phyloP scores from a whole-genome alignment of 164 flowering plant species.

The Nymphaea colorata region DNA sequence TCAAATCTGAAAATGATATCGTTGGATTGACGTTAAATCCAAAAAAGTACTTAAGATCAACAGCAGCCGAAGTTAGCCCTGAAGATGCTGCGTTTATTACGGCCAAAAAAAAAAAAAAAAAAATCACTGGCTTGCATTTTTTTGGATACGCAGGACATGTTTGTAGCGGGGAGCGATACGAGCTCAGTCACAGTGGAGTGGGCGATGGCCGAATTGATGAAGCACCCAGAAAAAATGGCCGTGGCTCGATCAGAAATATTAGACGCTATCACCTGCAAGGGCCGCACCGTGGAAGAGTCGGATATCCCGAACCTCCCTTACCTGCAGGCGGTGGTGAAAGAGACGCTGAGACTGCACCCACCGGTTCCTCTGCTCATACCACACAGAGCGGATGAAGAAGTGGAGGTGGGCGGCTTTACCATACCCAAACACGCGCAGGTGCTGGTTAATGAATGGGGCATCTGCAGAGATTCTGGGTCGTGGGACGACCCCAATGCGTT shows the following conservation, averaged over 20 bases:
- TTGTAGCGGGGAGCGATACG: conserved; percentile 12
- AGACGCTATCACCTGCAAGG: not conserved
- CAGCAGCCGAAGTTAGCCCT: no score
- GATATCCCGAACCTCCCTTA: conserved; percentile 10
- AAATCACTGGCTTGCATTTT: not conserved
- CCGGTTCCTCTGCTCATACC: conserved; percentile 11
- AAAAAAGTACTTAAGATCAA: no score
- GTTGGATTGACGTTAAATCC: no score
- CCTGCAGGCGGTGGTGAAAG: conserved; percentile 15
- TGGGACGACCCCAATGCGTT: conserved; percentile 12
- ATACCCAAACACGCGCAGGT: conserved; percentile 14
- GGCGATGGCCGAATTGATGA: conserved; percentile 14
- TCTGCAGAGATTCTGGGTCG: conserved; percentile 9
- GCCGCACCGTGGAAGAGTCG: conserved; percentile 3
- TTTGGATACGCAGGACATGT: conserved; percentile 8
- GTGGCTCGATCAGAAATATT: conserved; percentile 7
- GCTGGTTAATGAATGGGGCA: conserved; percentile 15
- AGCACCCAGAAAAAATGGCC: conserved; percentile 5
- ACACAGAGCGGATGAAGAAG: conserved; percentile 7
- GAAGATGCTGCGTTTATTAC: no score
- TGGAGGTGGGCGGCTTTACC: conserved; percentile 1
- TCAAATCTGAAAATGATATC: no score
- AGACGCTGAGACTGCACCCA: conserved; percentile 16
- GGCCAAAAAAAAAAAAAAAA: no score
- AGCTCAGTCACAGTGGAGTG: conserved; percentile 13